Base-by-base conservation (phyloP, 2,329 filamentous ascomycete species). In the Colletotrichum orchidophilum region DNA sequence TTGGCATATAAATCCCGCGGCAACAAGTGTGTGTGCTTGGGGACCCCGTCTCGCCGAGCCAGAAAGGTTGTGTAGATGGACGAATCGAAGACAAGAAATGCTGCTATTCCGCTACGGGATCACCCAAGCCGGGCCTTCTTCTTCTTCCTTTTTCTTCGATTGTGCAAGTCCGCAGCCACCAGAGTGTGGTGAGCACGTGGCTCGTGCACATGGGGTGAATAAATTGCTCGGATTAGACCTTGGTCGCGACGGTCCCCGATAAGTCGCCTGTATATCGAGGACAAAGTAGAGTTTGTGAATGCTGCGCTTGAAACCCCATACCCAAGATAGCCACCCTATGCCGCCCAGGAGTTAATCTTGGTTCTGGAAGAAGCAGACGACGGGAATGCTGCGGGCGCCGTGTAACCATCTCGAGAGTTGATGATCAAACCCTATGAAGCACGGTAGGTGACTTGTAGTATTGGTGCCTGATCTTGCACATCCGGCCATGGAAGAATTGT, bases 171-270 rank as follows among this genome's bases (percentile, higher is more conserved):
- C 46, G 63, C 18, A 61, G 49, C 46, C 55, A 13, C 57, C 63
- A 42, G 13, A 61, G 63, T 66, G 50, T 57, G 31, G 67, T 50
- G 49, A 57, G 63, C 58, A 71, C 59, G 64, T 69, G 69, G 64
- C 50, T 53, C 46, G 58, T 69, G 57, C 58, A 54, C 53, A 9
- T 18, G 26, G 12, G 18, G 53, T 42, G 26, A 54, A 29, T 26
- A 27, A 29, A 15, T n/a, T 35, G 39, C 15, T 21, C 18, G 18
- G 26, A 21, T 49, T 52, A 27, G 49, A 12, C 57, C 39, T 60
- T 24, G 2, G 15, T 12, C n/a, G 15, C 27, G 24, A 18, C 21
- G 8, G 24, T 26, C 27, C 15, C 24, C 26, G 39, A 49, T 42
- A 27, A n/a, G n/a, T 18, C 11, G 21, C 35, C 39, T 49, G 11